These are phyloP conservation scores for Ganoderma meredithae DNA, from an alignment of 1,284 basidiomycete species.

Conservation along the genomic window DNA sequence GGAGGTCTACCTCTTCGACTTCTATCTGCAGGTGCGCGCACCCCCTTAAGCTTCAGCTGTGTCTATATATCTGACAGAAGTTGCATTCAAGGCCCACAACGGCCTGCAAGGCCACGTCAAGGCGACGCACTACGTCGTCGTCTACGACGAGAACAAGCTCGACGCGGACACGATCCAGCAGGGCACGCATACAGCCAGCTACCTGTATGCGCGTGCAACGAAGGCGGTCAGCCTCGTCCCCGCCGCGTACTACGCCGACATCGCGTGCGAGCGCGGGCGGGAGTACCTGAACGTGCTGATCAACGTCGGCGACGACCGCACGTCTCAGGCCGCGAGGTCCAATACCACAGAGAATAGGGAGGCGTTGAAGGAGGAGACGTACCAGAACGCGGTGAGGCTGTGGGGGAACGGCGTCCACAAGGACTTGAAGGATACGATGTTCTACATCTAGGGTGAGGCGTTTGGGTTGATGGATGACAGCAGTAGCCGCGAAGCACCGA, in stretches of 20 bases:
- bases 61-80: not conserved
- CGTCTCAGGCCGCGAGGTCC: slow-evolving; percentile 20
- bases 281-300: slow-evolving; percentile 75
- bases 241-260: slow-evolving; percentile 78
- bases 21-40: slow-evolving; percentile 68
- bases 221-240: slow-evolving; percentile 80
- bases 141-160: slow-evolving; percentile 75
- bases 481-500: not conserved
- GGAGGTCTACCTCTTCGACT: slow-evolving; percentile 76
- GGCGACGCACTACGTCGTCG: slow-evolving; percentile 76
- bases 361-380: slow-evolving; percentile 54
- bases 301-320: slow-evolving; percentile 46
- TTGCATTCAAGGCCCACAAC: slow-evolving; percentile 56
- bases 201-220: slow-evolving; percentile 78
- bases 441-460: slow-evolving; percentile 60
- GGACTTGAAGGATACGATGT: slow-evolving; percentile 69
- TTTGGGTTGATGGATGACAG: not conserved
- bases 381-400: slow-evolving; percentile 54
- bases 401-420: slow-evolving; percentile 74
- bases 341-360: slow-evolving; percentile 52
- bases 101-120: slow-evolving; percentile 72
- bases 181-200: slow-evolving; percentile 68
- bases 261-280: slow-evolving; percentile 78
- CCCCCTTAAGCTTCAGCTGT: not conserved
- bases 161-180: slow-evolving; percentile 73